phyloP scores from a whole-genome alignment of 768 basidiomycete genomes.

The Tylopilus intermedius region DNA sequence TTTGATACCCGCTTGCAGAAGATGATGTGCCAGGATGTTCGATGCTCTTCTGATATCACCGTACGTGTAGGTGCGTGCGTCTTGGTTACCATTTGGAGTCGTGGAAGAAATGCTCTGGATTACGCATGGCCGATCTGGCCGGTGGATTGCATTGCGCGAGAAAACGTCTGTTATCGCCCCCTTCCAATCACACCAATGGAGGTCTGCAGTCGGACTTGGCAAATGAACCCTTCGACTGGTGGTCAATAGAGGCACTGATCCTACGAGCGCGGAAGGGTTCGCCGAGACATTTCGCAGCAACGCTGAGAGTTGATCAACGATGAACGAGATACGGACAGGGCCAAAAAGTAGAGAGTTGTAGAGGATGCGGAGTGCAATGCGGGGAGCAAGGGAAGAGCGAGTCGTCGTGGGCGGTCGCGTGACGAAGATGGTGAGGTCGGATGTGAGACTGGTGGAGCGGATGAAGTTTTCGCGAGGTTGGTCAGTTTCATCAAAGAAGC shows the following conservation, averaged over 20 bases:
- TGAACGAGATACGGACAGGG: conserved; percentile 62
- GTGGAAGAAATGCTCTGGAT: conserved; percentile 62
- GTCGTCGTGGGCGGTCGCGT: conserved; percentile 64
- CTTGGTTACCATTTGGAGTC: conserved; percentile 39
- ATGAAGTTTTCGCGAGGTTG: conserved; percentile 69
- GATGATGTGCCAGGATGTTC: conserved; percentile 86
- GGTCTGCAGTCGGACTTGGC: conserved; percentile 80
- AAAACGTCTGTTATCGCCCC: conserved; percentile 97
- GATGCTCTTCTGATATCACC: conserved; percentile 74
- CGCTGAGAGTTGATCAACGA: conserved; percentile 81
- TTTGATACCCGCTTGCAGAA: conserved; percentile 79
- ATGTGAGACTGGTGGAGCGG: conserved; percentile 72
- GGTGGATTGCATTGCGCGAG: conserved; percentile 72
- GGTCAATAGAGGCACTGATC: conserved; percentile 77
- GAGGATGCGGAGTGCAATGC: conserved; percentile 73
- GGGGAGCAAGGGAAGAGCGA: conserved; percentile 66
- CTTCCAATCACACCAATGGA: conserved; percentile 97
- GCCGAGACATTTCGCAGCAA: conserved; percentile 67
- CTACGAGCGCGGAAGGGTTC: conserved; percentile 65
- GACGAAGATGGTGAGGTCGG: conserved; percentile 91
- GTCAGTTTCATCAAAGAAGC: conserved; percentile 95
- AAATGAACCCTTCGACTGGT: conserved; percentile 61
- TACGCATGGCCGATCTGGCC: conserved; percentile 84
- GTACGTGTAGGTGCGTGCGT: conserved; percentile 67
- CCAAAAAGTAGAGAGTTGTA: conserved; percentile 97